These are phyloP conservation scores for Leccinum subtestaceum DNA, from an alignment of 768 basidiomycete species.

Conservation along the genomic window DNA sequence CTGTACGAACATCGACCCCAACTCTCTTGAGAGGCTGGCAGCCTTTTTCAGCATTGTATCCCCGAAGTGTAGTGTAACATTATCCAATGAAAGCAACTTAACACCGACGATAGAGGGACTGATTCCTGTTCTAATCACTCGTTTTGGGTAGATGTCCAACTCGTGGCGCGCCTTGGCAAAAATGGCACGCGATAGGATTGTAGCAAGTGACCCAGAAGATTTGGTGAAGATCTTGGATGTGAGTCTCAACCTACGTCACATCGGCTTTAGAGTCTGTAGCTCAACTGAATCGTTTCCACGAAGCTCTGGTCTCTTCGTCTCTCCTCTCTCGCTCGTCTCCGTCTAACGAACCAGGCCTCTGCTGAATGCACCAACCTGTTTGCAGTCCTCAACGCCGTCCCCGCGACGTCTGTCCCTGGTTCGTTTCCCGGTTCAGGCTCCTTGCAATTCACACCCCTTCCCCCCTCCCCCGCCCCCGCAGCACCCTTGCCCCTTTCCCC, in stretches of 20 bases:
- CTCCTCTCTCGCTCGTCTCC: constrained; percentile 72
- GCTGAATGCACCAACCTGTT: constrained; percentile 83
- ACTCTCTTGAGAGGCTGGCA: constrained; percentile 8
- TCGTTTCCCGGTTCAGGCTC: constrained; percentile 46
- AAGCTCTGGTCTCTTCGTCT: constrained; percentile 86
- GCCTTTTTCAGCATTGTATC: constrained; percentile 23
- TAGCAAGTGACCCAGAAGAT: constrained; percentile 68
- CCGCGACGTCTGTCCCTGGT: constrained; percentile 48
- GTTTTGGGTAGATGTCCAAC: constrained; percentile 67
- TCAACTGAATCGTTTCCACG: constrained; percentile 2
- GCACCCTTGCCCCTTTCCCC: constrained; percentile 19
- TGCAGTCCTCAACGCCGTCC: constrained; percentile 59
- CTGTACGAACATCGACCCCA: constrained; percentile 22
- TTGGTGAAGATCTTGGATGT: constrained; percentile 63
- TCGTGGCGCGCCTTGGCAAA: constrained; percentile 83
- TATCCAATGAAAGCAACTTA: constrained; percentile 7
- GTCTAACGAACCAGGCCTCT: constrained; percentile 83
- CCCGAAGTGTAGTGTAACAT: constrained; percentile 19
- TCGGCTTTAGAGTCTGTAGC: not conserved
- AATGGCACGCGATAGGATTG: constrained; percentile 79
- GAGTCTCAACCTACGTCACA: constrained; percentile 28
- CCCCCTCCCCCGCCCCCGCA: constrained; percentile 32
- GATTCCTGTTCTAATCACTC: constrained; percentile 12
- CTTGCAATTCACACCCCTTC: constrained; percentile 21
- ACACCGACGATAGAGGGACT: not conserved